These are phyloP conservation scores for Podaxis sp. DNA, from an alignment of 768 basidiomycete genomes.

Conservation along the genomic window DNA sequence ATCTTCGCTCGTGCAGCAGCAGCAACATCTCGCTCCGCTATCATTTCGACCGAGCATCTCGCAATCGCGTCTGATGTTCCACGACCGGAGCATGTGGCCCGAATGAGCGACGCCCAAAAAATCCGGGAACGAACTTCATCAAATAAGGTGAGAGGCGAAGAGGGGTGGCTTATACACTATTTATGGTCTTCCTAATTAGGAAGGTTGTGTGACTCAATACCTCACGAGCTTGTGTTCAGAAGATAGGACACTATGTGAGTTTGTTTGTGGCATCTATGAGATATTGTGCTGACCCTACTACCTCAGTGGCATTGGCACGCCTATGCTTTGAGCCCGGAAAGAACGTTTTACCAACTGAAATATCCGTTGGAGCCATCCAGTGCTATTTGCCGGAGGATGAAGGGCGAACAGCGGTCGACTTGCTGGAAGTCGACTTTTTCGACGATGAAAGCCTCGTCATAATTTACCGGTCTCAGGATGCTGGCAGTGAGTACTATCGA, in stretches of 20 bases:
- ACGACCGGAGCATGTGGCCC: slow-evolving; percentile 5
- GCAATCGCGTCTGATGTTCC: slow-evolving; percentile 1
- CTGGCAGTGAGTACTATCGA: slow-evolving; percentile 44
- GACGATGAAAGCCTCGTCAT: slow-evolving; percentile 70
- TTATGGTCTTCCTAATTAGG: slow-evolving; percentile 27
- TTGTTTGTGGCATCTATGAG: background rate
- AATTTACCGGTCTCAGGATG: slow-evolving; percentile 51
- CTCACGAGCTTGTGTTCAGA: slow-evolving; percentile 44
- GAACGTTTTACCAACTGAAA: slow-evolving; percentile 30
- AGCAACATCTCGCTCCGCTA: slow-evolving; percentile 63
- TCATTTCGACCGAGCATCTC: slow-evolving; percentile 15
- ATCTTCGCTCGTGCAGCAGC: slow-evolving; percentile 62
- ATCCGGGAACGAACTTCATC: slow-evolving; percentile 54
- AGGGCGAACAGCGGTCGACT: slow-evolving; percentile 39
- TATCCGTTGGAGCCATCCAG: slow-evolving; percentile 54
- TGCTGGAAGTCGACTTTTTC: slow-evolving; percentile 75
- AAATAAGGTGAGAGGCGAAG: slow-evolving; percentile 43
- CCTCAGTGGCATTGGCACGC: slow-evolving; percentile 55
- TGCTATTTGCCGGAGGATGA: slow-evolving; percentile 46
- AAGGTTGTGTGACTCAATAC: slow-evolving; percentile 48
- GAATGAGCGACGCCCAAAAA: background rate
- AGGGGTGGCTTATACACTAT: slow-evolving; percentile 15
- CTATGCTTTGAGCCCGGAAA: slow-evolving; percentile 38
- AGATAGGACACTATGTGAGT: slow-evolving; percentile 27
- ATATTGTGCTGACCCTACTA: slow-evolving; percentile 10